Percentiles rank a stretch among this genome's conserved stretches.
phyloP scores from a whole-genome alignment of 805 yeast genomes.

The Wickerhamomyces sydowiorum region DNA sequence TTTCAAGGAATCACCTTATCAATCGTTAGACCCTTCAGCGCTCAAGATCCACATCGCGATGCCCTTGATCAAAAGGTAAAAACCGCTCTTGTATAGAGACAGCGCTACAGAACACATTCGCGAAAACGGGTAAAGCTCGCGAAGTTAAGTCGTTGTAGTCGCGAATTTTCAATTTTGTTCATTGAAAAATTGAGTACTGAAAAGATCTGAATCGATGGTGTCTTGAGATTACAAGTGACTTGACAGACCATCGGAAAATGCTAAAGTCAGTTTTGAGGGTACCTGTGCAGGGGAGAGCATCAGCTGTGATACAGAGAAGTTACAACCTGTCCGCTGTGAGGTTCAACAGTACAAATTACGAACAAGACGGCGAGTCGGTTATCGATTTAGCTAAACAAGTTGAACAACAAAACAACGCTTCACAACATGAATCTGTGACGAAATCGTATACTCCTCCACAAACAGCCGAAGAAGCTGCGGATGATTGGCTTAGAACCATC shows the following conservation, averaged over 20 bases:
- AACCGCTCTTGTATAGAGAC: not conserved
- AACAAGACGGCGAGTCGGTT: not conserved
- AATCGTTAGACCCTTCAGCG: too few species aligned
- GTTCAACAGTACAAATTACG: constrained; percentile 7
- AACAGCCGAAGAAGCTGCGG: constrained; percentile 20
- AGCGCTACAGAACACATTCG: not conserved
- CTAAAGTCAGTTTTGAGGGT: constrained; percentile 8
- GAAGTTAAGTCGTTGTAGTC: not conserved
- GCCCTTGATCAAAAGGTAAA: not conserved
- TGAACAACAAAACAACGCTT: not conserved
- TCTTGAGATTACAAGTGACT: too few species aligned
- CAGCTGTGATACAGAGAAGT: not conserved
- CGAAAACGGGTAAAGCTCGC: not conserved
- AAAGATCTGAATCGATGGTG: too few species aligned
- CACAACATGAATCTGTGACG: not conserved
- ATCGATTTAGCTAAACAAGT: not conserved
- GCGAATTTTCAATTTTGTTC: not conserved
- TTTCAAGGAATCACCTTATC: too few species aligned
- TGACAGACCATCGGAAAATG: constrained; percentile 7
- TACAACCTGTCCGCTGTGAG: not conserved
- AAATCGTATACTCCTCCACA: too few species aligned
- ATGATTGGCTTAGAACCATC: constrained; percentile 42
- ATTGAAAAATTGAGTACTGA: not conserved
- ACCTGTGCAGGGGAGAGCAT: not conserved
- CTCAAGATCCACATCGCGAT: not conserved